phyloP scores from a whole-genome alignment of 2,329 filamentous ascomycete genomes.

The Aspergillus cejpii region DNA sequence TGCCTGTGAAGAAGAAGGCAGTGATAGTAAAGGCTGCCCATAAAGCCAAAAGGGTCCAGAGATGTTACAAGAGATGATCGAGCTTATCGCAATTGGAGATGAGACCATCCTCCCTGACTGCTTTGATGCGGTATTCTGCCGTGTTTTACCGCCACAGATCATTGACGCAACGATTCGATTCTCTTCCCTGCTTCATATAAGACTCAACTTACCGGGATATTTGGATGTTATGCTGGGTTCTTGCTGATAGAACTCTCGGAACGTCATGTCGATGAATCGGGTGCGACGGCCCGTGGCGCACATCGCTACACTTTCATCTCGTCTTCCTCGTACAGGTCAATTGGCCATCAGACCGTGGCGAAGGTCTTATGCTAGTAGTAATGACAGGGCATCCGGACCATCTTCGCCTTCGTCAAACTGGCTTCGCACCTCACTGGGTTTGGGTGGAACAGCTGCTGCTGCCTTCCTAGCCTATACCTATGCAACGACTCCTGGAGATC shows the following conservation, averaged over 20 bases:
- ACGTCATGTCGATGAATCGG: constrained; percentile 26
- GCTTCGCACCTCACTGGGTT: constrained; percentile 27
- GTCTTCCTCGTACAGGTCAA: constrained; percentile 16
- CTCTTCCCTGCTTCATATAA: constrained; percentile 3
- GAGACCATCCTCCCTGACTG: constrained; percentile 16
- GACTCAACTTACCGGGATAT: neutral
- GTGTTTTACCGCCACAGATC: constrained; percentile 10
- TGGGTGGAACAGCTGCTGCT: constrained; percentile 28
- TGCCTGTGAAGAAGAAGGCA: neutral
- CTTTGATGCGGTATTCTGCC: constrained; percentile 33
- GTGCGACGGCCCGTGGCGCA: constrained; percentile 21
- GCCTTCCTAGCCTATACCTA: constrained; percentile 30
- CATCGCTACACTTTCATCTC: constrained; percentile 18
- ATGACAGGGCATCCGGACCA: constrained; percentile 11
- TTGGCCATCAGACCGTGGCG: constrained; percentile 21
- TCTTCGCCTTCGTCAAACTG: constrained; percentile 20
- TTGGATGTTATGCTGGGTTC: constrained; percentile 1
- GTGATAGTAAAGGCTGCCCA: neutral
- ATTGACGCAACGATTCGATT: constrained; percentile 26
- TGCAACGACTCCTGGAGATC: constrained; percentile 16
- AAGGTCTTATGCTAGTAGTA: constrained; percentile 27
- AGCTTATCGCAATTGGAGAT: neutral
- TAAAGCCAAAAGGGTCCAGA: neutral
- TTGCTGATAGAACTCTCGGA: neutral
- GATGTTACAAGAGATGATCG: neutral